Base-by-base conservation (phyloP, 1,284 basidiomycete genomes). In the Anthracocystis walkeri region DNA sequence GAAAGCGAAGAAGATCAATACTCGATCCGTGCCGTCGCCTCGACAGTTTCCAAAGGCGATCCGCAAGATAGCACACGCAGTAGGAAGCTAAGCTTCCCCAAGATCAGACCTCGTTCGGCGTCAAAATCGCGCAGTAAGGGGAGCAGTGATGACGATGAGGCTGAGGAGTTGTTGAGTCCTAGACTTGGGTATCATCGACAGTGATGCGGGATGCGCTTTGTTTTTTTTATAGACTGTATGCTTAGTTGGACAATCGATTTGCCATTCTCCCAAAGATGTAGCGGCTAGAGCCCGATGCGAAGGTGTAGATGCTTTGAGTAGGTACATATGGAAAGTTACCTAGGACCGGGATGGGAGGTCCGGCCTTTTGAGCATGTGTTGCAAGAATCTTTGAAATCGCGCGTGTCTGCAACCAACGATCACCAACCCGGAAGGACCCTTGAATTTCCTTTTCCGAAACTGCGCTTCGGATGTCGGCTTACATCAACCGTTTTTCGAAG, bases 81-180 rank as follows among this genome's bases (percentile, higher is more conserved):
- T 46, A 61, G 38, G 42, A 8, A 38, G 14, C 59, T 53, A 31
- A 55, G 58, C n/a, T 75, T 63, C 31, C 72, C 72, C 25, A 69
- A 69, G 59, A 70, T 59, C 56, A 66, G 65, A 51, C 66, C 66
- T n/a, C 42, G 64, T 3, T 31, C 33, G 7, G 73, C 60, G 7
- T 67, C 64, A 11, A 66, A 62, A 21, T 21, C 54, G 31, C 21
- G 31, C 2, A 23, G 27, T 14, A 58, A 66, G 27, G 57, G 42
- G 1, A 64, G 54, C 44, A 65, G 62, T 23, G 73, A 75, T 31
- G 68, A 71, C 0, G 64, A 75, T 21, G 67, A 71, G 50, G 66
- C 58, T 3, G 72, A 75, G 18, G 72, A 75, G 31, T 29, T 75
- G 46, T 64, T 75, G 40, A 75, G 73, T 44, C 73, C 73, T 8